phyloP scores from a whole-genome alignment of 495 filamentous ascomycete species.

The Filosporella fistucella region DNA sequence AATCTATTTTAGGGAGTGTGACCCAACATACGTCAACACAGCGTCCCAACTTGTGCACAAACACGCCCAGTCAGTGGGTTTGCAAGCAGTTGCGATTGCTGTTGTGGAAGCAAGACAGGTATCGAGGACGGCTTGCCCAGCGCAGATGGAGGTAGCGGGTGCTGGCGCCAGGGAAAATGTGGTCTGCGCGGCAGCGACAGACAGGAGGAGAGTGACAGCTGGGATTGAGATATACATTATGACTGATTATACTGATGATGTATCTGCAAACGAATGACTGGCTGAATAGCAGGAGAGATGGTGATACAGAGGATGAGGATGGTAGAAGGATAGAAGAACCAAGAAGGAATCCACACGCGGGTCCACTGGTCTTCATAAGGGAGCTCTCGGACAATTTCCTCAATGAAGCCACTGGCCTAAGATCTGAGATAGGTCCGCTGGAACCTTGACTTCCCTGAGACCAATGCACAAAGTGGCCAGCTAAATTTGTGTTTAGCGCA shows the following conservation, averaged over 20 bases:
- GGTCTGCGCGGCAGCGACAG: constrained; percentile 10
- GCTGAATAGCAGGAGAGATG: neutral
- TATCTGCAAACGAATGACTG: neutral
- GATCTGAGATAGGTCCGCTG: too few relatives aligned
- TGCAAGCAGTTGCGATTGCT: constrained; percentile 14
- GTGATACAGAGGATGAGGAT: neutral
- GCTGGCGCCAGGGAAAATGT: neutral
- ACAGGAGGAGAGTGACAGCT: constrained; percentile 14
- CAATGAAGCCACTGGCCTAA: too few relatives aligned
- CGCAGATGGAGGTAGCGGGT: constrained; percentile 10
- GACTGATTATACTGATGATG: neutral
- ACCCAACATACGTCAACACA: constrained; percentile 16
- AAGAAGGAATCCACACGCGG: too few relatives aligned
- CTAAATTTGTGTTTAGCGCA: too few relatives aligned
- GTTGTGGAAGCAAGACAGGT: constrained; percentile 11
- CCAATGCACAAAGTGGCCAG: too few relatives aligned
- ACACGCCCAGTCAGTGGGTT: constrained; percentile 15
- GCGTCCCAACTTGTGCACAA: constrained; percentile 19
- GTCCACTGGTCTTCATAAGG: too few relatives aligned
- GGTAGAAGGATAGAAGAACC: neutral
- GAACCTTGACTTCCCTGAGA: too few relatives aligned
- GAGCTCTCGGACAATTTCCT: too few relatives aligned
- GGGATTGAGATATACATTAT: constrained; percentile 17
- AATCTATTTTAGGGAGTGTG: neutral
- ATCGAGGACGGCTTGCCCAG: constrained; percentile 18